Conservation (phyloP, 176 grass and related monocot genomes). For the Tillandsia leiboldiana region DNA sequence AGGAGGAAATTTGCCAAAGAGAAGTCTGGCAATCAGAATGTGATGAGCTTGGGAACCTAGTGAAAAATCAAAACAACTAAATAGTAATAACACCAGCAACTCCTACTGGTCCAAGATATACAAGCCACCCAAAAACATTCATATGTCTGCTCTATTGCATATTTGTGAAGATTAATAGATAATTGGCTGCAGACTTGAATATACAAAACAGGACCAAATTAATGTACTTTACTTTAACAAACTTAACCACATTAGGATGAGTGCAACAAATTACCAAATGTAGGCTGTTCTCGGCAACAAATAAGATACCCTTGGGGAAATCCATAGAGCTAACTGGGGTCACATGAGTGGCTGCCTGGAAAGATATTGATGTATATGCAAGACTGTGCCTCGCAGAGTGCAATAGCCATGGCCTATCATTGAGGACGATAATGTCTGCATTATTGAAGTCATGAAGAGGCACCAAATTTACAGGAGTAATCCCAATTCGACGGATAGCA, state of each 20-base stretch:
- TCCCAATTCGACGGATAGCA: slow-evolving; percentile 82
- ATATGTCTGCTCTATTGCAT: too few relatives aligned
- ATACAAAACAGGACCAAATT: not conserved
- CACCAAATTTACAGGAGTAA: slow-evolving; percentile 73
- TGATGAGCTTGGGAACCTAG: too few relatives aligned
- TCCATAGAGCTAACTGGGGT: slow-evolving; percentile 72
- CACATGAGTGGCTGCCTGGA: slow-evolving; percentile 89
- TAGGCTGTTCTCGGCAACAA: slow-evolving; percentile 93
- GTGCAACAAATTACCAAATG: slow-evolving; percentile 51
- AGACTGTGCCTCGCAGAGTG: slow-evolving; percentile 76
- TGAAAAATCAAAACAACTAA: too few relatives aligned
- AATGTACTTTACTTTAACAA: slow-evolving; percentile 6
- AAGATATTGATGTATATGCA: slow-evolving; percentile 91
- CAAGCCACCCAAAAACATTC: too few relatives aligned
- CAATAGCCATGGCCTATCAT: slow-evolving; percentile 91
- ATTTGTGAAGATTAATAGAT: not conserved
- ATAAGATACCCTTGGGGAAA: slow-evolving; percentile 80
- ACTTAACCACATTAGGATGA: not conserved
- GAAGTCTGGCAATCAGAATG: too few relatives aligned
- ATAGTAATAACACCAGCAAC: too few relatives aligned
- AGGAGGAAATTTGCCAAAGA: too few relatives aligned
- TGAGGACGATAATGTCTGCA: slow-evolving; percentile 84
- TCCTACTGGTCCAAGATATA: too few relatives aligned
- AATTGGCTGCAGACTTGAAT: not conserved
- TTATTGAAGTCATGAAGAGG: slow-evolving; percentile 57